Conservation (phyloP, 768 basidiomycete genomes). For the Cyathus striatus region DNA sequence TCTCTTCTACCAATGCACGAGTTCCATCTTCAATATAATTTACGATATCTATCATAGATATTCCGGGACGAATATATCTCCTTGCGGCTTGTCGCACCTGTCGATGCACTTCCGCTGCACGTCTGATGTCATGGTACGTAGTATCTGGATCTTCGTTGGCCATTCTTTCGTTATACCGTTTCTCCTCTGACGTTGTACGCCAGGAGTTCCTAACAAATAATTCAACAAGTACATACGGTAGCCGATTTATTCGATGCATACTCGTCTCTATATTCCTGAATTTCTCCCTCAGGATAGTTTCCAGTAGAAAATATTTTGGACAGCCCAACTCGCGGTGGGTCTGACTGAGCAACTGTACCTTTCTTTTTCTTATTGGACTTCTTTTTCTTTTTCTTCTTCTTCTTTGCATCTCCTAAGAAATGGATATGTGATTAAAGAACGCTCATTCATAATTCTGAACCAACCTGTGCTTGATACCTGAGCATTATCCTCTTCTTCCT, state of each 20-base stretch:
- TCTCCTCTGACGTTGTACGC: conserved; percentile 89
- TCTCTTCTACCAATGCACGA: conserved; percentile 87
- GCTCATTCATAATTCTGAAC: too few relatives aligned
- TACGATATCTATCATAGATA: conserved; percentile 92
- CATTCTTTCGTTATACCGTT: conserved; percentile 74
- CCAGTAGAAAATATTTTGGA: conserved; percentile 85
- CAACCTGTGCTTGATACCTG: too few relatives aligned
- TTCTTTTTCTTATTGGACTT: conserved; percentile 87
- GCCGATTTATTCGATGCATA: conserved; percentile 33
- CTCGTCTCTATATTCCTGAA: conserved; percentile 90
- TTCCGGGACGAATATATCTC: conserved; percentile 83
- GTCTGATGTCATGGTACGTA: conserved; percentile 87
- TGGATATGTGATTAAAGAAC: conserved; percentile 1
- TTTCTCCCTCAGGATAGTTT: conserved; percentile 88
- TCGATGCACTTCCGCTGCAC: conserved; percentile 93
- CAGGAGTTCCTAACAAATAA: conserved; percentile 62
- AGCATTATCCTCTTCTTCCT: conserved; percentile 17
- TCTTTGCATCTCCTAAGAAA: conserved; percentile 49
- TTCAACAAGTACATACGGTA: conserved; percentile 2
- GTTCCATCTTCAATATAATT: conserved; percentile 91
- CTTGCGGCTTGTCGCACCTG: conserved; percentile 82
- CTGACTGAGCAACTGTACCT: conserved; percentile 78
- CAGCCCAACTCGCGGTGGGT: conserved; percentile 86
- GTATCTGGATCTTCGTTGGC: conserved; percentile 74
- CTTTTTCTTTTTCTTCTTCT: conserved; percentile 94